A percentile compares a stretch with the other conserved stretches of the same genome.
Evolutionary conservation across 352 stramenopile genomes (phyloP).

Genomic region (Phytophthora hybrid): DNA sequence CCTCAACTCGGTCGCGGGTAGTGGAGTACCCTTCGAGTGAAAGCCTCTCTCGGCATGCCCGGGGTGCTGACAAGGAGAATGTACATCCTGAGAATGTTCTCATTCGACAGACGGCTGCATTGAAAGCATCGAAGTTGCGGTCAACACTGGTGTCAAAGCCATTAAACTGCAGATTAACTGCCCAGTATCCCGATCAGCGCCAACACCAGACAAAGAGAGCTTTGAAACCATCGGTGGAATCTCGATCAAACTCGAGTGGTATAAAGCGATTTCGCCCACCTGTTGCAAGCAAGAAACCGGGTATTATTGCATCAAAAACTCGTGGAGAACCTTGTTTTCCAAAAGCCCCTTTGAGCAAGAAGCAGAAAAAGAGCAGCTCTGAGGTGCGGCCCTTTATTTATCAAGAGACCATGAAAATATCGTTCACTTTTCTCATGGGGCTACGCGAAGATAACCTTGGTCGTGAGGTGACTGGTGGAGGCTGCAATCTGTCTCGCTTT

Average conservation of each 20-base stretch:
- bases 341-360: slow-evolving; percentile 27
- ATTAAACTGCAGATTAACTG: slow-evolving; percentile 9
- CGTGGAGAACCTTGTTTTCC: background rate
- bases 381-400: slow-evolving; percentile 32
- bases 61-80: slow-evolving; percentile 43
- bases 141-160: slow-evolving; percentile 15
- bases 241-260: slow-evolving; percentile 19
- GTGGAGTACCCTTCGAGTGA: background rate
- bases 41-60: background rate
- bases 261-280: slow-evolving; percentile 54
- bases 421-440: slow-evolving; percentile 26
- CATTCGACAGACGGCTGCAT: slow-evolving; percentile 18
- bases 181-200: slow-evolving; percentile 3
- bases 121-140: slow-evolving; percentile 31
- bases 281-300: slow-evolving; percentile 42
- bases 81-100: slow-evolving; percentile 30
- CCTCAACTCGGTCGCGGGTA: background rate
- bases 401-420: slow-evolving; percentile 62
- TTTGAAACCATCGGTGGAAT: slow-evolving; percentile 18
- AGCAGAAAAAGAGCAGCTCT: slow-evolving; percentile 18
- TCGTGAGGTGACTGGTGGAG: background rate
- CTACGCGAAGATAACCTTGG: slow-evolving; percentile 17
- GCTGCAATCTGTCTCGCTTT: slow-evolving; percentile 13
- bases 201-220: slow-evolving; percentile 10
- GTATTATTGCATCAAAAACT: slow-evolving; percentile 8